Evolutionary conservation across 257 asterid species (phyloP), one percentile per base, ranked within the genome.

Genomic region (Salvia miltiorrhiza): DNA sequence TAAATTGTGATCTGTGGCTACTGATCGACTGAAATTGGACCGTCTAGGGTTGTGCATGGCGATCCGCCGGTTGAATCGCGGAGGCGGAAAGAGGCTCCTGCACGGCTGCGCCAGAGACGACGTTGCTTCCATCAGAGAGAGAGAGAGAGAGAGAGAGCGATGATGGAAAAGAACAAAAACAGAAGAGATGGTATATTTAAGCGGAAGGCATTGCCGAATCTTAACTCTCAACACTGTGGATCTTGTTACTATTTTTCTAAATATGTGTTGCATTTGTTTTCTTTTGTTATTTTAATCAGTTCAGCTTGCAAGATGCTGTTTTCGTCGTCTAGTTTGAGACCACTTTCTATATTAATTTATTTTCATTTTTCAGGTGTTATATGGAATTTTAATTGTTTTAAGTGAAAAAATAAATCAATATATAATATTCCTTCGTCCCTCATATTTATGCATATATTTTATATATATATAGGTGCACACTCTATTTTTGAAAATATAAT

Each of bases 101-200:
- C 44, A 66, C 4, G 73, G 76, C 3, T n/a, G 72, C 35, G 63
- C 30, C 35, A 84, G 61, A 37, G 35, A 65, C 23, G 58, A 69
- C 23, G 64, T 64, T 30, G 80, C 68, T 1, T 76, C 88, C 95
- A 88, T 88, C 37, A 4, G 19, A 30, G 56, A 8, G 56, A 19
- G 20, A 54, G 17, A 14, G 39, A 16, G 43, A 8, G 69, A 54
- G 69, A 5, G 52, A 11, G 8, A 26, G 0, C 54, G 52, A 17
- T 44, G 53, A 0, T 30, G 13, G 39, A 32, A 19, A 50, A 65
- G 14, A 72, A 79, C 72, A 74, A 75, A 79, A 33, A 9, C 7
- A 3, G 10, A 21, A 39, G 73, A 23, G 23, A 67, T 56, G 73
- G 79, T 49, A 79, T 81, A 59, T 78, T 65, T 67, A 28, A 37